Evolutionary conservation across 2,329 filamentous ascomycete species (phyloP), one percentile per base, ranked within the genome.

Genomic region (Calonectria pseudoreteaudii): DNA sequence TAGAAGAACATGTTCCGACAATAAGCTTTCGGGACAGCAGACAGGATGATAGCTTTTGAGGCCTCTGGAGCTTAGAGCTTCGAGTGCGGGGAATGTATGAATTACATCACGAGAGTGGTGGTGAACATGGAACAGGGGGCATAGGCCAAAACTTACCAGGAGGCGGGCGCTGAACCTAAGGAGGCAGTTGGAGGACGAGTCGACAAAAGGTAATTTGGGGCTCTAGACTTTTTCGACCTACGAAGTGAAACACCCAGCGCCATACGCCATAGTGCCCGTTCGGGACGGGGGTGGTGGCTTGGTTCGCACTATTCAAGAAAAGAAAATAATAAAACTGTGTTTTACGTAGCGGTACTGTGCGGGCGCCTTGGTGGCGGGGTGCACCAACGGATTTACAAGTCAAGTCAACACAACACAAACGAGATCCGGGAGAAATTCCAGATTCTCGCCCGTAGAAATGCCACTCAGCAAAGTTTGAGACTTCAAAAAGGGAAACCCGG

Each of bases 71-170:
- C 60, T 65, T 31, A 47, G 41, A 31, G 60, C 41, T 62, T 41
- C 56, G 26, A 34, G 23, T 36, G 64, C 34, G 31, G 65, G 56
- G 68, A 52, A 44, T 13, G 52, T 38, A 23, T 60, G 71, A 30
- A 65, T 73, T 70, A 64, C 66, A 71, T 67, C 53, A 71, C 56
- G 56, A 68, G 56, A 1, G 41, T 49, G n/a, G n/a, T 60, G 30
- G 26, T 44, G 30, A 38, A 44, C 41, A 49, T 36, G 53, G 56
- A 69, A 69, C 67, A 62, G 62, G 50, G 41, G 44, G 10, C n/a
- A 34, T 44, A 53, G 34, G 56, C 31, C 58, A 44, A 70, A 64
- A 47, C 47, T 26, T 44, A 56, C 30, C 23, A 47, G 66, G n/a
- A 53, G 9, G 66, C 28, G 58, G 47, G 68, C 34, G 47, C 41